phyloP scores from a whole-genome alignment of 768 basidiomycete species.

The Megacollybia marginata region DNA sequence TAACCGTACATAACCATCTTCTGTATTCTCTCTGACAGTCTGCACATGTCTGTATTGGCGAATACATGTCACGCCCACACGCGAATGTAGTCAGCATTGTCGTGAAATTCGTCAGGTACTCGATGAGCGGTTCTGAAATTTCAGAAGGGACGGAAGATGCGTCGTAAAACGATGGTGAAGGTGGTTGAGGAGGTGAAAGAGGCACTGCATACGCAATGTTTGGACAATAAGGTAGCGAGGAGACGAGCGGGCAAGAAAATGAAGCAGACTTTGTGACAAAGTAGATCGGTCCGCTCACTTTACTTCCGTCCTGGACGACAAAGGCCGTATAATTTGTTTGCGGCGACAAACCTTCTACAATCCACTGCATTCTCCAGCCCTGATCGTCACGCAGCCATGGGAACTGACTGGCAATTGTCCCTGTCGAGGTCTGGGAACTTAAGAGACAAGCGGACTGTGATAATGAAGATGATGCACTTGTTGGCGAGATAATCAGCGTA shows the following conservation, averaged over 20 bases:
- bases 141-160: conserved; percentile 39
- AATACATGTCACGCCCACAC: conserved; percentile 77
- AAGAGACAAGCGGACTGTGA: conserved; percentile 58
- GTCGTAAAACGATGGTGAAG: conserved; percentile 34
- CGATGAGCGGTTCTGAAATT: conserved; percentile 44
- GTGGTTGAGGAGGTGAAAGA: conserved; percentile 41
- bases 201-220: conserved; percentile 63
- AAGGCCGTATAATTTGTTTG: conserved; percentile 78
- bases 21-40: conserved; percentile 72
- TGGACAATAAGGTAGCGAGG: conserved; percentile 72
- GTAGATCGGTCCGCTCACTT: conserved; percentile 61
- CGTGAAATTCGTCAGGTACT: conserved; percentile 68
- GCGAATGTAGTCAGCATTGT: conserved; percentile 62
- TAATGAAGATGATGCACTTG: conserved; percentile 28
- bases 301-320: conserved; percentile 45
- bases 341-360: conserved; percentile 49
- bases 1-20: conserved; percentile 68
- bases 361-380: conserved; percentile 68
- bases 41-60: conserved; percentile 67
- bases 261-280: conserved; percentile 72
- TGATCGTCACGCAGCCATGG: conserved; percentile 48
- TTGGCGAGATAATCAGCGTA: conserved; percentile 49
- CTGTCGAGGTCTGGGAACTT: conserved; percentile 26
- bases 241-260: conserved; percentile 64
- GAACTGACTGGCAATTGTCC: conserved; percentile 33